Evolutionary conservation across 352 stramenopile species (phyloP), one percentile per base, ranked within the genome.

Genomic region (Globisporangium uncinulatum): DNA sequence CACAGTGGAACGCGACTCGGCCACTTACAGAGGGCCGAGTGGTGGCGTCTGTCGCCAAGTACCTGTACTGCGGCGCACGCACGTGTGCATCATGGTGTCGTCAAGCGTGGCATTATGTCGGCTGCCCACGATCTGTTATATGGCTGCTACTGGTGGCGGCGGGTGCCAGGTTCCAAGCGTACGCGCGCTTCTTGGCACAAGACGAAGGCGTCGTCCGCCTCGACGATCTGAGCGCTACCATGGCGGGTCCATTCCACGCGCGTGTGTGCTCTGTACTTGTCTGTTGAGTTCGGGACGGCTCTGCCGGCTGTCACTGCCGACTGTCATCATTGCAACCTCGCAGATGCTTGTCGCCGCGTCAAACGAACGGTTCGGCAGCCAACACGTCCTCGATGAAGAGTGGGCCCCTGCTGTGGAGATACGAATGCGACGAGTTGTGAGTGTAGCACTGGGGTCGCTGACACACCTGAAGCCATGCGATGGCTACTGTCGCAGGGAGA

Each of bases 11-110:
- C 49, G 68, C 93, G 21, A 95, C 85, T 13, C 77, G 85, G 19
- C 78, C 81, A 14, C 85, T 93, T 59, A 65, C 93, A 13, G 85
- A 95, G 60, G 83, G 93, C 49, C 85, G 93, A 56, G 67, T 92
- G 19, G 81, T 82, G 7, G 65, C 79, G 17, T 61, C 79, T 0
- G 51, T 89, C 2, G 68, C 59, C 15, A 83, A 95, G 69, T 95
- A 92, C 75, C 73, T 77, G 8, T 92, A 93, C 57, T 95, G 85
- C 83, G 92, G 66, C 41, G 48, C 45, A 17, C 3, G 50, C 8
- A 41, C 36, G 14, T n/a, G n/a, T n/a, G 14, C 14, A 20, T 53
- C 65, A 14, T 31, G n/a, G n/a, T 34, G 39, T 49, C 19, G 14
- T 37, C 46, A 13, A 6, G 34, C n/a, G n/a, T 1, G 14, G 41